Base-by-base conservation (phyloP, 306 rosid genomes). In the Prunus mume region DNA sequence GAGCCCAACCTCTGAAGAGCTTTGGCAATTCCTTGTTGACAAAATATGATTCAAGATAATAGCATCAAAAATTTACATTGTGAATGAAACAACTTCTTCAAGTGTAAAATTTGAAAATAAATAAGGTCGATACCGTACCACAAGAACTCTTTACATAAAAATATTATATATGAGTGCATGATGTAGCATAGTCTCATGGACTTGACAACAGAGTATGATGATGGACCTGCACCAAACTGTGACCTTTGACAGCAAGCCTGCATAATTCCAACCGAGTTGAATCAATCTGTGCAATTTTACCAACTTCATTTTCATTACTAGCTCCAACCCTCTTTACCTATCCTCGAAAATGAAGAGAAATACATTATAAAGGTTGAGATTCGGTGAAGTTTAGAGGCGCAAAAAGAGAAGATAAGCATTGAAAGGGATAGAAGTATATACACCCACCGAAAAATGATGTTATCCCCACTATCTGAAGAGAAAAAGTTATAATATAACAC, bases 401-500 rank as follows among this genome's bases (percentile, higher is more conserved):
- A 28, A 61, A 60, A 51, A 27, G 38, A 32, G 38, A 62, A 71
- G 69, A 64, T 30, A 54, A 67, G 74, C 56, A 76, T 69, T 8
- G 63, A 32, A 75, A 66, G 76, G 58, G 73, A 49, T 43, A 18
- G 56, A 51, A 52, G 51, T 38, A 49, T 25, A 24, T 65, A 45
- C 68, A 69, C 81, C 77, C 60, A 79, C 90, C 83, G 50, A 75
- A 75, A 73, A 83, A 67, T 76, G 79, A 73, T 73, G 71, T 62
- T 47, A 57, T 57, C 74, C 54, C 81, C 70, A 72, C 67, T 32
- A 61, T 72, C 64, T 24, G 61, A 71, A 69, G 78, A n/a, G 77
- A 73, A 64, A 78, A 63, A 76, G 84, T 82, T 86, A 92, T 83
- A 94, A 86, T 84, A 94, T 90, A 46, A 87, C 90, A 82, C 98